Evolutionary conservation across 306 rosid species (phyloP), one percentile per base, ranked within the genome.

Genomic region (Acmispon strigosus): DNA sequence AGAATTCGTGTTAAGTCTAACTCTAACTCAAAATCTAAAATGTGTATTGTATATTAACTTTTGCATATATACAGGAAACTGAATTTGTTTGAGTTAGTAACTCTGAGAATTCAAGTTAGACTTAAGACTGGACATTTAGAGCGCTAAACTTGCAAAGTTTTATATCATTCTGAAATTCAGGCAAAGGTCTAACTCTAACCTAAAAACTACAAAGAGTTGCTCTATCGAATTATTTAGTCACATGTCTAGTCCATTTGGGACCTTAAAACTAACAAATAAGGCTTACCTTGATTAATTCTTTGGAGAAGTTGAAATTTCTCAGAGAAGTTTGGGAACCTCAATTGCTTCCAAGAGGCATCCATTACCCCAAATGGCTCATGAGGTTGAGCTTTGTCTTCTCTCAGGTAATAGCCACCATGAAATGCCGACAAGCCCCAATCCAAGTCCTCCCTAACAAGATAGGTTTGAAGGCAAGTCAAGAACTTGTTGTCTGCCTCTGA

Each of bases 391-490:
- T 32, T 7, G 1, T 62, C 87, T 22, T 37, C 74, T 15, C 72
- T 83, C 0, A 66, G 10, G 41, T 80, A 77, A 63, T 86, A 86
- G 18, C 62, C 39, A 11, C 87, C 83, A 10, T 76, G 87, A 39
- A 79, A 80, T 16, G 86, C 80, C 86, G 87, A 83, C 27, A 80
- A 58, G 0, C 80, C 87, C 85, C 86, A 86, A 18, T 86, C 90
- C 75, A 86, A 0, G 63, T 86, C 90, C 69, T 77, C 8, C 47
- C 81, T 36, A 19, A 60, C 78, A 56, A 86, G 81, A 12, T 76
- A 74, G 5, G 90, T 66, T 14, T 80, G 71, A 12, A 86, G 81
- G 68, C 87, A 83, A 4, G 74, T 86, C 87, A 86, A 63, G 74
- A 77, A 86, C 50, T 59, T 66, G 51, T 80, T 83, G n/a, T 83